Evolutionary conservation across 2,329 filamentous ascomycete species (phyloP).

Genomic region (Neophaeococcomyces aloes): DNA sequence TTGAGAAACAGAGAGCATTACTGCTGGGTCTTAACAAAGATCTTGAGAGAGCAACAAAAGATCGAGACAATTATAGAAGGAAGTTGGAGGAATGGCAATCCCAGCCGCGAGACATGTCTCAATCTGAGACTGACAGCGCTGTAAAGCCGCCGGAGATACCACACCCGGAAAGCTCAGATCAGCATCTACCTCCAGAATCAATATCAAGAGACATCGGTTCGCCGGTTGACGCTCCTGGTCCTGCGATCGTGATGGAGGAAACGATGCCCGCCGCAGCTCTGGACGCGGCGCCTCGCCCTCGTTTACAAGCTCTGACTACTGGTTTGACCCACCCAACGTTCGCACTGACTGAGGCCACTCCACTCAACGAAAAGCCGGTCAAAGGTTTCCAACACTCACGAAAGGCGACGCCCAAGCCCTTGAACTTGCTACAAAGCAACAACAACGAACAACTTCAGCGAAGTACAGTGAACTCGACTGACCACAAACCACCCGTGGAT

Average conservation of each 20-base stretch:
- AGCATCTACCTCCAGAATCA: background rate
- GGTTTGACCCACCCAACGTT: constrained; percentile 15
- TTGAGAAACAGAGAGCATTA: constrained; percentile 93
- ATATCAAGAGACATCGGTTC: background rate
- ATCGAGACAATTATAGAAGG: constrained; percentile 87
- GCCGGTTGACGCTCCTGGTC: background rate
- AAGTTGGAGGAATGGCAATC: constrained; percentile 68
- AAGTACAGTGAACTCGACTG: background rate
- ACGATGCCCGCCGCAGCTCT: background rate
- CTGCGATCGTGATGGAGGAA: constrained; percentile 2
- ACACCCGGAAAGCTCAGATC: background rate
- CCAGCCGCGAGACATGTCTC: constrained; percentile 21
- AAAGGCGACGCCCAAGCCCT: constrained; percentile 74
- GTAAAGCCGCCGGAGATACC: background rate
- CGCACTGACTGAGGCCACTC: constrained; percentile 28
- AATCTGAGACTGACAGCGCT: background rate
- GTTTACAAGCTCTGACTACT: constrained; percentile 12
- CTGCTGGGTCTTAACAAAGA: constrained; percentile 91
- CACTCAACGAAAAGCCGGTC: constrained; percentile 39
- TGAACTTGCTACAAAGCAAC: constrained; percentile 52
- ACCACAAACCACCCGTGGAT: constrained; percentile 2
- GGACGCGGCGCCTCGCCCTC: constrained; percentile 2
- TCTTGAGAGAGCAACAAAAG: constrained; percentile 77
- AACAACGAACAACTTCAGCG: constrained; percentile 8
- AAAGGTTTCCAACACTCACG: constrained; percentile 51